These are phyloP conservation scores for Macroventuria anomochaeta DNA, from an alignment of 2,329 filamentous ascomycete genomes.

Conservation along the genomic window DNA sequence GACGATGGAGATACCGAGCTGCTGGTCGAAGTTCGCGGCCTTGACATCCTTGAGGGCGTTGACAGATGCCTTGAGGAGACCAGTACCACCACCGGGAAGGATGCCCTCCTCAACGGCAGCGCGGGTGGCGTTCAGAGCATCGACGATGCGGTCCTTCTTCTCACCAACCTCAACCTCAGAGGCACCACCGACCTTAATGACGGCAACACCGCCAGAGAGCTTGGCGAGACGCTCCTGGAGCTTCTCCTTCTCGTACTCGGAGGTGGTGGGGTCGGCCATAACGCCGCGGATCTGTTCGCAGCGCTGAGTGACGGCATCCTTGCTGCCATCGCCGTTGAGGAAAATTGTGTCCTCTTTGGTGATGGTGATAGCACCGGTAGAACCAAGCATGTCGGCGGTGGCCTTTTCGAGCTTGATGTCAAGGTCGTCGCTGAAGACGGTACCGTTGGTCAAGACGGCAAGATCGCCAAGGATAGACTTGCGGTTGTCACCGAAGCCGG, in stretches of 20 bases:
- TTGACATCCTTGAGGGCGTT: conserved; percentile 86
- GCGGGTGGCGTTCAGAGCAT: conserved; percentile 96
- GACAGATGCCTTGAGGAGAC: conserved; percentile 93
- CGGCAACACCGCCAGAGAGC: conserved; percentile 97
- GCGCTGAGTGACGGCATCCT: conserved; percentile 90
- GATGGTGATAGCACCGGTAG: conserved; percentile 97
- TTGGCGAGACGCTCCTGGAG: conserved; percentile 99
- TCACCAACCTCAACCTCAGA: conserved; percentile 99
- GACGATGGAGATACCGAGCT: conserved; percentile 96
- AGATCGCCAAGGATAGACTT: conserved; percentile 99
- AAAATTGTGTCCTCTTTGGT: conserved; percentile 99
- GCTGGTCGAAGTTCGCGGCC: conserved; percentile 96
- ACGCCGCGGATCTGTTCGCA: conserved; percentile 99
- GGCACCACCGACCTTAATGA: conserved; percentile 98
- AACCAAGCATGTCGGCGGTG: conserved; percentile 93
- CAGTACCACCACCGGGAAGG: conserved; percentile 96
- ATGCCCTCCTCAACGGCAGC: conserved; percentile 99
- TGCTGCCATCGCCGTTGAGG: conserved; percentile 94
- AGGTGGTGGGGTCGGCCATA: conserved; percentile 90
- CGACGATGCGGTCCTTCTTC: conserved; percentile 99
- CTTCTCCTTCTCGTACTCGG: conserved; percentile 99
- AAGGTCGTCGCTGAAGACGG: conserved; percentile 97
- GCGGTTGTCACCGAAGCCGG: conserved; percentile 99
- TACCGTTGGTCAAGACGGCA: conserved; percentile 93
- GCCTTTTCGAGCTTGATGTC: conserved; percentile 99